Base-by-base conservation (phyloP, 1,284 basidiomycete genomes). In the Apiotrichum gamsii region DNA sequence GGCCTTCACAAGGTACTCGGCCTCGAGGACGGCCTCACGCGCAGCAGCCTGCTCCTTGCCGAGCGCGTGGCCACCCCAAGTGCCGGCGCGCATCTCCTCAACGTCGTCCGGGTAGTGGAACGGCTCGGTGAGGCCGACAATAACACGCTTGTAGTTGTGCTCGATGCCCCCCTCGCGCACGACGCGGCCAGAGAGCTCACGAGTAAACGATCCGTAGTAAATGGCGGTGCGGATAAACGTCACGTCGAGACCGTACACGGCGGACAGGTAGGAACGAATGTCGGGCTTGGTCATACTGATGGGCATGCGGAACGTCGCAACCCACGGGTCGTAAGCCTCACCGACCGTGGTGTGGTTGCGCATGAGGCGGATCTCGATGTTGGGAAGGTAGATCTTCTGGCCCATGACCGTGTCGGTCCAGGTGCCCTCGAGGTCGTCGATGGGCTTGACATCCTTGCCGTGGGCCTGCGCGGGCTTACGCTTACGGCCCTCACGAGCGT, bases 191-290 rank as follows among this genome's bases (percentile, higher is more conserved):
- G 47, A 58, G 21, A 49, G 56, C 21, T 45, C 39, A 2, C 78
- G 73, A 18, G 67, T 68, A 13, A 82, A 58, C 20, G 81, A 78
- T 0, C 81, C 80, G 51, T 83, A 75, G 65, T 90, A 90, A 74
- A 89, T 87, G 75, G 87, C 87, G 15, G 91, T 95, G 33, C 90
- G 87, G 56, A 94, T 89, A 72, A 93, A 96, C 8, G 91, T 95
- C 46, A 85, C 84, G 61, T 83, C 76, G 33, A 95, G 83, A 54
- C 87, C 87, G 65, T 96, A 96, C 35, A 86, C 80, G 23, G 88
- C 78, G 30, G 75, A 74, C 24, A 96, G 80, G 70, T 95, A 94
- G 3, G 85, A 85, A 38, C 90, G 83, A 28, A 96, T 76, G 72
- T 91, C 89, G 54, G 85, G 88, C 75, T 96, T 96, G 47, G 90